Evolutionary conservation across 352 stramenopile species (phyloP).

Genomic region (Hyaloperonospora arabidopsidis): DNA sequence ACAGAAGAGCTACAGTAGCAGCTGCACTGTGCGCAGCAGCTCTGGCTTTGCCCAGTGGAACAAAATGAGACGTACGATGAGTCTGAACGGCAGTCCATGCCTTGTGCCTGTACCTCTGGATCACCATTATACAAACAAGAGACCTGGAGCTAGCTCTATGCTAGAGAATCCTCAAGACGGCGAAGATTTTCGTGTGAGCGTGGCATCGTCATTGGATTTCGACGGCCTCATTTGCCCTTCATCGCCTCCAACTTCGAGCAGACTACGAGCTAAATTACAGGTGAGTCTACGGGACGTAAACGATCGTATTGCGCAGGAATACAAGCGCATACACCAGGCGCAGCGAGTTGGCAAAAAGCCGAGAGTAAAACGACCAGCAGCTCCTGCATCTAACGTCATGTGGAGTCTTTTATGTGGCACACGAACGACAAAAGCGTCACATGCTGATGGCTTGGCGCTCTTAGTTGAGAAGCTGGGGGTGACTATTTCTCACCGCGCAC

Average conservation of each 20-base stretch:
- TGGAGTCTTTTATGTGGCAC: slow-evolving; percentile 63
- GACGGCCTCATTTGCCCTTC: slow-evolving; percentile 21
- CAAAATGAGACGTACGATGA: slow-evolving; percentile 32
- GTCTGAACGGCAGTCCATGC: slow-evolving; percentile 10
- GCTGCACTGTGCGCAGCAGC: slow-evolving; percentile 4
- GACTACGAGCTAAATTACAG: slow-evolving; percentile 56
- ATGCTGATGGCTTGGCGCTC: slow-evolving; percentile 48
- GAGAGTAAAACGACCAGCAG: slow-evolving; percentile 12
- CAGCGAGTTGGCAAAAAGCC: slow-evolving; percentile 28
- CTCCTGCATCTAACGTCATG: slow-evolving; percentile 31
- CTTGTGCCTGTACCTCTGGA: slow-evolving; percentile 38
- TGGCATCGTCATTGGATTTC: slow-evolving; percentile 22
- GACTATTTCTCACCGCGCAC: slow-evolving; percentile 49
- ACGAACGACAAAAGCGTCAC: slow-evolving; percentile 19
- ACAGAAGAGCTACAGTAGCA: slow-evolving; percentile 2
- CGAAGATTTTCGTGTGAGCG: slow-evolving; percentile 16
- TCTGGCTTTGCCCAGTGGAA: slow-evolving; percentile 45
- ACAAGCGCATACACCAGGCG: slow-evolving; percentile 31
- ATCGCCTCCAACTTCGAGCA: slow-evolving; percentile 31
- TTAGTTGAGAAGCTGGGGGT: slow-evolving; percentile 51
- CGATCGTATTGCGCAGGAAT: slow-evolving; percentile 39
- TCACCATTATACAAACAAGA: slow-evolving; percentile 11
- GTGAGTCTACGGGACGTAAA: slow-evolving; percentile 54
- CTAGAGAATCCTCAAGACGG: slow-evolving; percentile 36
- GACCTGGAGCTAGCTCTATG: slow-evolving; percentile 1